A percentile compares a stretch with the other conserved stretches of the same genome.
phyloP scores from a whole-genome alignment of 163 green algal genomes.

The Picocystis sp. region DNA sequence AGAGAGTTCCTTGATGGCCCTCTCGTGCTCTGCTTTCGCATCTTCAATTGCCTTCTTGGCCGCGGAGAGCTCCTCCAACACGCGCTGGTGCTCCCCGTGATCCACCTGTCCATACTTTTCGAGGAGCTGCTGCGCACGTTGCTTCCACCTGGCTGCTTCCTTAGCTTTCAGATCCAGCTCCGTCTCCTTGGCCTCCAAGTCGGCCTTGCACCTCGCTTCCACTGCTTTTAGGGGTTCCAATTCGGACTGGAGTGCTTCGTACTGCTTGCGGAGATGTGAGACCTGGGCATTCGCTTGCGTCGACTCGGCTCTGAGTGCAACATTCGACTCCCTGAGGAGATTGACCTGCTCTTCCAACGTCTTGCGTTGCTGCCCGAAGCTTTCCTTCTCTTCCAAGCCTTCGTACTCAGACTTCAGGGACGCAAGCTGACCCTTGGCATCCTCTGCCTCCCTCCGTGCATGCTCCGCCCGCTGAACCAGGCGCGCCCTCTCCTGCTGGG shows the following conservation, averaged over 20 bases:
- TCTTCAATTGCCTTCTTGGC: slow-evolving; percentile 1
- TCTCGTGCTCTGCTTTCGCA: slow-evolving; percentile 6
- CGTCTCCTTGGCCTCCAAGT: too few relatives aligned
- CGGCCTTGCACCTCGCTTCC: too few relatives aligned
- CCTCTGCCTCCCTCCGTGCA: slow-evolving; percentile 2
- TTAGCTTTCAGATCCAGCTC: too few relatives aligned
- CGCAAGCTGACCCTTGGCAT: slow-evolving; percentile 13
- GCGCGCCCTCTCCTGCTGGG: slow-evolving; percentile 20
- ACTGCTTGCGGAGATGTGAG: too few relatives aligned
- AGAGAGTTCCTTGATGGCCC: slow-evolving; percentile 3
- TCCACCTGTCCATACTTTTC: slow-evolving; percentile 40
- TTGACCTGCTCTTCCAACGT: slow-evolving; percentile 23
- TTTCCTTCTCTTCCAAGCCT: slow-evolving; percentile 10
- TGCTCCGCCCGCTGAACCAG: slow-evolving; percentile 8
- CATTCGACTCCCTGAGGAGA: slow-evolving; percentile 22
- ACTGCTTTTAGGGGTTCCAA: too few relatives aligned
- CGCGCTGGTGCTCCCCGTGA: slow-evolving; percentile 31
- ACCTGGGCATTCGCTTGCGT: too few relatives aligned
- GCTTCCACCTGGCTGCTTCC: slow-evolving; percentile 29
- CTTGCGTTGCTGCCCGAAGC: too few relatives aligned
- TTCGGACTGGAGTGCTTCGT: too few relatives aligned
- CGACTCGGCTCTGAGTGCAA: slow-evolving; percentile 20
- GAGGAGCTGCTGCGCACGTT: slow-evolving; percentile 30
- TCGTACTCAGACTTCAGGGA: slow-evolving; percentile 9
- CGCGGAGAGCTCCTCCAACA: slow-evolving; percentile 10